Evolutionary conservation across 441 rosid genomes (phyloP).

Genomic region (Brassica hybrid): DNA sequence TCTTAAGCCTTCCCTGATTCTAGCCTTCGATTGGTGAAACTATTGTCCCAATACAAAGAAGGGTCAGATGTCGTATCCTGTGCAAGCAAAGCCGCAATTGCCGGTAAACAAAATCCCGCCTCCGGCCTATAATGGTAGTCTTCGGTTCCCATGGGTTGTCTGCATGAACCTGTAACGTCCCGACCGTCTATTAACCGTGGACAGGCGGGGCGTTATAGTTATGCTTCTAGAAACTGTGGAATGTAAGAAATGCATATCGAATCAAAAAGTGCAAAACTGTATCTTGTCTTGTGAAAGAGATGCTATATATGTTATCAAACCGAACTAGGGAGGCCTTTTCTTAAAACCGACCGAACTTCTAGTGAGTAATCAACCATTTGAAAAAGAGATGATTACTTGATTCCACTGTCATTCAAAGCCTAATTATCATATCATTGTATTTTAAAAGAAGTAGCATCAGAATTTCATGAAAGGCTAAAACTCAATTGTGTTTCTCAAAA

Average conservation of each 20-base stretch:
- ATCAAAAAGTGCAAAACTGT: neutral
- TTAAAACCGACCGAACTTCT: neutral
- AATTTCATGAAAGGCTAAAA: constrained; percentile 1
- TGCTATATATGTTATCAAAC: neutral
- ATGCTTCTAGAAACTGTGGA: neutral
- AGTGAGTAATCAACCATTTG: neutral
- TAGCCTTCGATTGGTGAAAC: too few relatives aligned
- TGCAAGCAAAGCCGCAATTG: too few relatives aligned
- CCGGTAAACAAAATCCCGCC: too few relatives aligned
- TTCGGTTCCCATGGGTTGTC: too few relatives aligned
- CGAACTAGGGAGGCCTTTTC: neutral
- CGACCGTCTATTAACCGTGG: too few relatives aligned
- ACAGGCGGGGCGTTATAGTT: too few relatives aligned
- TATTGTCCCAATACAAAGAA: too few relatives aligned
- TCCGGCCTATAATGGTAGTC: too few relatives aligned
- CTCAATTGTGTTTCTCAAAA: neutral
- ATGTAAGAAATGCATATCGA: neutral
- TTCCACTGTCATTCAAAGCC: neutral
- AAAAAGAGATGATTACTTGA: neutral
- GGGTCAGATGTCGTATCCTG: too few relatives aligned
- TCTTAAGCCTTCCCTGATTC: too few relatives aligned
- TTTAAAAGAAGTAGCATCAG: neutral
- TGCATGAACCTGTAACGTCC: too few relatives aligned
- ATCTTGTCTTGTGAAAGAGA: neutral
- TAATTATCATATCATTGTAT: neutral